Evolutionary conservation across 2,329 filamentous ascomycete species (phyloP), one percentile per base, ranked within the genome.

Genomic region (Bipolaris cookei): DNA sequence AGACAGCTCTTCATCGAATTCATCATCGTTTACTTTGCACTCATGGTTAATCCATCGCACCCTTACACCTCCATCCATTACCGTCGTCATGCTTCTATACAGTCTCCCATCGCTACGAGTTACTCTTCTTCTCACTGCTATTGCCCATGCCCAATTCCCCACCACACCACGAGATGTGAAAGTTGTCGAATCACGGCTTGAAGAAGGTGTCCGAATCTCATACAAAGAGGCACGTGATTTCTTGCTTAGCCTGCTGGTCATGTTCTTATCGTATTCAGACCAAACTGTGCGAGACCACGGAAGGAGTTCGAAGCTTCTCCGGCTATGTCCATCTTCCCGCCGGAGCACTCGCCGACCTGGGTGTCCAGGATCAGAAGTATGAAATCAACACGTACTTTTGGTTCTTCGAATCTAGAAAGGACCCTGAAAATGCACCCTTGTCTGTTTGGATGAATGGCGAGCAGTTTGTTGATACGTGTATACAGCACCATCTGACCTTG

Each of bases 321-420:
- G 85, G 86, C 32, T 88, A 87, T 61, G 81, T 88, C 13, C 81
- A 84, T 69, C 78, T 88, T 3, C 83, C 83, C 1, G 79, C 80
- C 2, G 78, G 77, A 25, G 75, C 79, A 4, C 62, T 77, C n/a
- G 68, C 72, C 16, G 75, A 77, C 34, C 59, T 72, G 1, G 70
- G 70, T 6, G 68, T 73, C 14, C 63, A 69, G 25, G 65, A 72
- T 23, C 81, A 84, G 60, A 75, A 52, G 0, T 64, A 64, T n/a
- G 55, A 61, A 37, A 83, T 85, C 56, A 84, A 85, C 63, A 86
- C 82, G 21, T 88, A 86, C 70, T 88, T 88, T 70, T 86, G 84
- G 83, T 88, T 86, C 67, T 88, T 88, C 63, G 84, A 87, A 59
- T 80, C 84, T 0, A 78, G 85, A 14, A 82, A 84, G 51, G 80